Base-by-base conservation (phyloP, 2,329 filamentous ascomycete genomes). In the Hypoxylon sp. region DNA sequence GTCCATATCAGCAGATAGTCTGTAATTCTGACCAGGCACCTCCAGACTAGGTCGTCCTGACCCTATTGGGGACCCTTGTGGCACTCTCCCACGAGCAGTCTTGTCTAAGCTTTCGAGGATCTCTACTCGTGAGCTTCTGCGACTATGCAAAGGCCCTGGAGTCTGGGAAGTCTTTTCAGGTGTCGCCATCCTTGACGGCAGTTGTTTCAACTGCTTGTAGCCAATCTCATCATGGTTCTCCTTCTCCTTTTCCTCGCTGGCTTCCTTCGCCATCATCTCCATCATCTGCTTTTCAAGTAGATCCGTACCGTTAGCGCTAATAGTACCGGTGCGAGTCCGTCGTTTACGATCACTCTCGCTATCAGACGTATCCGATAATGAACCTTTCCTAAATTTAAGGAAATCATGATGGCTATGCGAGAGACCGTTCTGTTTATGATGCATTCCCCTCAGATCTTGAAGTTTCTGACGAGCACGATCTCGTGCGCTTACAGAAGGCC, bases 261-360 rank as follows among this genome's bases (percentile, higher is more conserved):
- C 83, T 74, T 90, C 87, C 67, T 83, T 84, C 5, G 85, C 85
- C 66, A 90, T 83, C 80, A 89, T 86, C 63, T 89, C 87, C 64
- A 85, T 79, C 87, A 90, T 90, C 74, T 90, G 88, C 75, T 87
- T 88, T 68, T 88, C 86, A 11, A 90, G 78, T 11, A 90, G 79
- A 63, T 88, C 85, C 67, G 84, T 85, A 24, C 81, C 82, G 48
- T 79, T 83, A 70, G 83, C 85, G 51, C 83, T 84, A 60, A 84
- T 81, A 1, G 85, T 88, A 10, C 81, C 83, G 14, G 78, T 81
- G 39, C 84, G 83, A 22, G 74, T 78, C 55, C 81, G 78, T 70
- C 76, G 78, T 53, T 76, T 81, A 26, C 80, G 80, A 64, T 86
- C 84, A 62, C 80, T 83, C 46, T 90, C 88, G 50, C 84, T 88